These are phyloP conservation scores for Fusarium sp. DNA, from an alignment of 2,329 filamentous ascomycete genomes.

Conservation along the genomic window DNA sequence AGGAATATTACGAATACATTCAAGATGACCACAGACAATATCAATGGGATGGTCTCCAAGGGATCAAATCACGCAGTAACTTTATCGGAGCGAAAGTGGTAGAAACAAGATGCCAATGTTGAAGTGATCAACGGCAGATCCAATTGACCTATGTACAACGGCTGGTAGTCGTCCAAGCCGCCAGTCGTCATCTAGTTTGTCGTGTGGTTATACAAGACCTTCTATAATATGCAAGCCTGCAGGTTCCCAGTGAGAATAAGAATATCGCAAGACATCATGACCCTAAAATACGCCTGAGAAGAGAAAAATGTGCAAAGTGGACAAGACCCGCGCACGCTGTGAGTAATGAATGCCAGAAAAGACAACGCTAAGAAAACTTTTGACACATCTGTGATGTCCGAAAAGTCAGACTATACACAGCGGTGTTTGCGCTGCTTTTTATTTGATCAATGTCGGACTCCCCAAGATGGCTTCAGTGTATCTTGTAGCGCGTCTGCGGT, in stretches of 20 bases:
- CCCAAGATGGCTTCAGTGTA: conserved; percentile 70
- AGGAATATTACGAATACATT: not conserved
- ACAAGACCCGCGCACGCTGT: conserved; percentile 47
- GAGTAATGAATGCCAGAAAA: conserved; percentile 45
- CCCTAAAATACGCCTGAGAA: conserved; percentile 48
- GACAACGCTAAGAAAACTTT: conserved; percentile 33
- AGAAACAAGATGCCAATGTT: conserved; percentile 41
- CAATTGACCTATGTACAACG: conserved; percentile 49
- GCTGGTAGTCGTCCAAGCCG: conserved; percentile 40
- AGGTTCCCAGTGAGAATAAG: conserved; percentile 44
- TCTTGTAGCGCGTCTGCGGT: conserved; percentile 75
- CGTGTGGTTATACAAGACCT: conserved; percentile 48
- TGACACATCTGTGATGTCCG: conserved; percentile 11
- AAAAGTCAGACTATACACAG: conserved; percentile 11
- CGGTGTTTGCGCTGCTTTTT: conserved; percentile 22
- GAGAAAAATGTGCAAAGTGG: conserved; percentile 44
- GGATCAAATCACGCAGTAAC: not conserved
- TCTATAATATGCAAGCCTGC: conserved; percentile 54
- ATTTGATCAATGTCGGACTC: conserved; percentile 59
- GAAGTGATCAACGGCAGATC: conserved; percentile 41
- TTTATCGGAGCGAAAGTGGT: not conserved
- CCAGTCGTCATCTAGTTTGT: conserved; percentile 48
- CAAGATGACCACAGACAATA: not conserved
- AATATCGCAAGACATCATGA: conserved; percentile 49
- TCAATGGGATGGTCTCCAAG: not conserved